A percentile compares a stretch with the other conserved stretches of the same genome.
These are phyloP conservation scores for Aristolochia fimbriata DNA, from an alignment of 164 flowering plant genomes.

Conservation along the genomic window DNA sequence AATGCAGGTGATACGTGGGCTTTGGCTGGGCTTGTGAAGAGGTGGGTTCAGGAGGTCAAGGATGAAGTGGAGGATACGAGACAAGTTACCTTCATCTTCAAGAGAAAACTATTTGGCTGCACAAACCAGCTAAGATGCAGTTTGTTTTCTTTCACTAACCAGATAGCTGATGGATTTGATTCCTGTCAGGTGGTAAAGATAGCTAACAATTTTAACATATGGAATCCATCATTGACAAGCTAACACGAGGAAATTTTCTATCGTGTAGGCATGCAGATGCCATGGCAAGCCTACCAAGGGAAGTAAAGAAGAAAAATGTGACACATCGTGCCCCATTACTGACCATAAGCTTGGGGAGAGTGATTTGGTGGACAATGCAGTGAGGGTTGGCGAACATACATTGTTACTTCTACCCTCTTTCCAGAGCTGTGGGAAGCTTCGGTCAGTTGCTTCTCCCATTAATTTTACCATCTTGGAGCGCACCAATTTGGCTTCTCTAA, in stretches of 20 bases:
- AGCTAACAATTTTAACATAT: no score
- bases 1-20: slow-evolving; percentile 41
- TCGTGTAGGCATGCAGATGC: slow-evolving; percentile 59
- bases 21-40: slow-evolving; percentile 47
- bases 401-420: slow-evolving; percentile 52
- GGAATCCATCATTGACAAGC: not conserved
- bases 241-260: no score
- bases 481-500: slow-evolving; percentile 51
- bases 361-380: slow-evolving; percentile 47
- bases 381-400: slow-evolving; percentile 56
- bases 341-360: slow-evolving; percentile 25
- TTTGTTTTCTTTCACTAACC: slow-evolving; percentile 33
- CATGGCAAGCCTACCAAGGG: slow-evolving; percentile 51
- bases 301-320: slow-evolving; percentile 10
- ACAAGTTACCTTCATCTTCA: slow-evolving; percentile 57
- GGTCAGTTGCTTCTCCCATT: slow-evolving; percentile 35
- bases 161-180: slow-evolving; percentile 46
- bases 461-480: slow-evolving; percentile 56
- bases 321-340: slow-evolving; percentile 43
- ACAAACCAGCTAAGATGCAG: slow-evolving; percentile 52
- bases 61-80: slow-evolving; percentile 47
- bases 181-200: slow-evolving; percentile 47
- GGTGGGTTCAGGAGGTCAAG: slow-evolving; percentile 64
- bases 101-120: slow-evolving; percentile 38
- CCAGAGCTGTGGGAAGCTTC: slow-evolving; percentile 29